phyloP scores from a whole-genome alignment of 352 stramenopile species.

The Globisporangium iwayamae region DNA sequence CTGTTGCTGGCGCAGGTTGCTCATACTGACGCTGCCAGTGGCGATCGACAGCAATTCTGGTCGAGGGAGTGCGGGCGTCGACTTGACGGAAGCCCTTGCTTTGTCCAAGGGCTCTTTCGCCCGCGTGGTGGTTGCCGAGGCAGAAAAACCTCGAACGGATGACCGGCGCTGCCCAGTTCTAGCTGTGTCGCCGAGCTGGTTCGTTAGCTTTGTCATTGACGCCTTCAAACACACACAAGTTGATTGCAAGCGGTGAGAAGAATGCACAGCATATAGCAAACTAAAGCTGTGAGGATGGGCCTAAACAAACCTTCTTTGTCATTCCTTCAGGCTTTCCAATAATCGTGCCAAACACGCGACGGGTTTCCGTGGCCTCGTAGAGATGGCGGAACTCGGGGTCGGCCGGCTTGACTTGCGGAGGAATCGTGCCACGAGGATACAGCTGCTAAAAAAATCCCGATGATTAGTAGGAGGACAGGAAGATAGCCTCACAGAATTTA shows the following conservation, averaged over 20 bases:
- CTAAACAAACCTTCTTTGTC: slow-evolving; percentile 7
- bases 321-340: not conserved
- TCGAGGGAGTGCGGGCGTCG: not conserved
- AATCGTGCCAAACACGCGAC: slow-evolving; percentile 16
- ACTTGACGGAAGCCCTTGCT: slow-evolving; percentile 1
- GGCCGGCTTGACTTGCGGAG: slow-evolving; percentile 29
- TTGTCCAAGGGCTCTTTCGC: not conserved
- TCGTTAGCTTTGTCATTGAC: not conserved
- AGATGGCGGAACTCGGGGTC: slow-evolving; percentile 61
- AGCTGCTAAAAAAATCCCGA: slow-evolving; percentile 19
- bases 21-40: slow-evolving; percentile 34
- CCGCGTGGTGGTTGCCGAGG: not conserved
- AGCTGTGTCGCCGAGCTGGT: not conserved
- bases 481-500: not conserved
- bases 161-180: not conserved
- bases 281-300: not conserved
- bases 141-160: not conserved
- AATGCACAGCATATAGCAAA: not conserved
- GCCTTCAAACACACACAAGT: slow-evolving; percentile 3
- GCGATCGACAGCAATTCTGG: not conserved
- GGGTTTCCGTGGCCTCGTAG: slow-evolving; percentile 32
- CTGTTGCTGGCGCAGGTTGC: slow-evolving; percentile 50
- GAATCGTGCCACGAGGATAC: slow-evolving; percentile 43
- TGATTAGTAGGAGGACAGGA: not conserved
- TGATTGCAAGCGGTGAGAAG: not conserved